A percentile compares a stretch with the other conserved stretches of the same genome.
phyloP scores from a whole-genome alignment of 2,329 filamentous ascomycete genomes.

The Xylaria polymorpha region DNA sequence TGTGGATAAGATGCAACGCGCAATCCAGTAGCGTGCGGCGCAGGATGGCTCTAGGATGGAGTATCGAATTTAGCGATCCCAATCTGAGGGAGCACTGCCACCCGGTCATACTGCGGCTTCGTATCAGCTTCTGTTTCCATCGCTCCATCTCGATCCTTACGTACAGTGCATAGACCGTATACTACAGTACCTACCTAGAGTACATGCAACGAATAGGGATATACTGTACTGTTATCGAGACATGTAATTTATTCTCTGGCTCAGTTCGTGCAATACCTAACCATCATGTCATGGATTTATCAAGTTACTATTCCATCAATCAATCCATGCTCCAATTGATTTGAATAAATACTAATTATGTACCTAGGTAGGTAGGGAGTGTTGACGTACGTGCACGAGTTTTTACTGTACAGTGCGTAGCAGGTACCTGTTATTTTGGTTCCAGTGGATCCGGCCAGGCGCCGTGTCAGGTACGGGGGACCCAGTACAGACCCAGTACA shows the following conservation, averaged over 20 bases:
- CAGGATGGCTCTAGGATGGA: not conserved
- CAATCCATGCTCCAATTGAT: too few species aligned
- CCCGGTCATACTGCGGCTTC: slow-evolving; percentile 27
- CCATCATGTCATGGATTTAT: too few species aligned
- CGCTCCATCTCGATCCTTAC: slow-evolving; percentile 8
- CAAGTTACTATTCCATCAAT: too few species aligned
- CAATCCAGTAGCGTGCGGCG: slow-evolving; percentile 1
- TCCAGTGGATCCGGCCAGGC: not conserved
- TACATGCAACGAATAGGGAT: too few species aligned
- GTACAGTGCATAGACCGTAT: slow-evolving; percentile 10
- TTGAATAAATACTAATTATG: too few species aligned
- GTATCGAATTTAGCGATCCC: slow-evolving; percentile 1
- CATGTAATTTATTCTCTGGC: too few species aligned
- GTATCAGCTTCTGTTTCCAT: slow-evolving; percentile 35
- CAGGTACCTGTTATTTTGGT: not conserved
- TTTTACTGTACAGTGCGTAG: not conserved
- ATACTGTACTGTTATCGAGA: too few species aligned
- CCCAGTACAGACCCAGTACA: too few species aligned
- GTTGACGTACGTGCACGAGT: not conserved
- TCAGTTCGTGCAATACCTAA: too few species aligned
- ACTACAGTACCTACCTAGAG: too few species aligned
- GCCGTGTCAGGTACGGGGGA: slow-evolving; percentile 13
- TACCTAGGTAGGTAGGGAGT: too few species aligned
- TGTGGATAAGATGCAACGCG: not conserved
- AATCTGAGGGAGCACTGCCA: slow-evolving; percentile 27